A percentile compares a stretch with the other conserved stretches of the same genome.
Conservation (phyloP, 768 basidiomycete species). For the Termitomyces heimii region DNA sequence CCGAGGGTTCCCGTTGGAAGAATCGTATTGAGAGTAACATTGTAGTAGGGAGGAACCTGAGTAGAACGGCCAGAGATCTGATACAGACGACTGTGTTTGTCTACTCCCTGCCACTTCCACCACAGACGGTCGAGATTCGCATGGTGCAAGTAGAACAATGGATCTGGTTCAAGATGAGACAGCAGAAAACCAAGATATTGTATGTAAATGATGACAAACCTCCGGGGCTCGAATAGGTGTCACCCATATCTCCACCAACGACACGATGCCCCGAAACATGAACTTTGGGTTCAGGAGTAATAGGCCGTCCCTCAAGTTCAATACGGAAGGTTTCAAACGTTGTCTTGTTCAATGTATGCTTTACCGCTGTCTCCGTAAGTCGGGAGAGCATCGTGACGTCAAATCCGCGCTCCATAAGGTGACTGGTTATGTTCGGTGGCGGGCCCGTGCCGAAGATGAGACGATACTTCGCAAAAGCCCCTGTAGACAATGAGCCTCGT, state of each 20-base stretch:
- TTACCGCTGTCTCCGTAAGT: conserved; percentile 14
- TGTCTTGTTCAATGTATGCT: conserved; percentile 8
- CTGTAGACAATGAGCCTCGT: conserved; percentile 23
- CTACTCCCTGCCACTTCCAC: conserved; percentile 30
- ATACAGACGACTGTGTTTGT: conserved; percentile 19
- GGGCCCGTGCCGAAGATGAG: conserved; percentile 29
- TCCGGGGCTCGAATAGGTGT: conserved; percentile 32
- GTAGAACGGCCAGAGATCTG: conserved; percentile 30
- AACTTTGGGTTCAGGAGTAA: conserved; percentile 18
- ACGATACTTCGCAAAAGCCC: conserved; percentile 28
- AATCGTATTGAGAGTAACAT: conserved; percentile 26
- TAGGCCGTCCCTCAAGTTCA: conserved; percentile 28
- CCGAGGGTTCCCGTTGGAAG: conserved; percentile 9
- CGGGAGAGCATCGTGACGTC: conserved; percentile 15
- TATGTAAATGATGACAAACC: conserved; percentile 20
- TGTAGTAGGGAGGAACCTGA: conserved; percentile 19
- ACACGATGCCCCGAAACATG: conserved; percentile 31
- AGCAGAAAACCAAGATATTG: background rate
- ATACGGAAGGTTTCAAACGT: conserved; percentile 28
- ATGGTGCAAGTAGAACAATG: conserved; percentile 34
- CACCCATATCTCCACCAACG: conserved; percentile 27
- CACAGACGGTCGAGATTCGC: conserved; percentile 34
- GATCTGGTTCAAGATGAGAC: conserved; percentile 18
- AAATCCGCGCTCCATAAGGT: conserved; percentile 24
- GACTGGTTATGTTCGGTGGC: conserved; percentile 22